Conservation (phyloP, 257 asterid species). For the Solanum chmielewskii region DNA sequence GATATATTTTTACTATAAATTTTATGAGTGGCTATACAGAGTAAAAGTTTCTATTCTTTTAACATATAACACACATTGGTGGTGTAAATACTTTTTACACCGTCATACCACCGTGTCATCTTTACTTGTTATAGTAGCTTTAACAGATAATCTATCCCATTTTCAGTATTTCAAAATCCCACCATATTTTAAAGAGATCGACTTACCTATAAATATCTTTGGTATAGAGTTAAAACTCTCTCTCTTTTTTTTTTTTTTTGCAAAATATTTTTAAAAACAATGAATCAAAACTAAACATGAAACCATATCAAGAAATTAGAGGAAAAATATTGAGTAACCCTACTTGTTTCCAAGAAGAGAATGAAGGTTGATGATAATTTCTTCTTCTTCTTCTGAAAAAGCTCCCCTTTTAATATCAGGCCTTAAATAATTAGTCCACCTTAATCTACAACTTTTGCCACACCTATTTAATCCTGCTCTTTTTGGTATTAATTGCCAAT, state of each 20-base stretch:
- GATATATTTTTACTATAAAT: background rate
- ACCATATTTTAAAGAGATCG: background rate
- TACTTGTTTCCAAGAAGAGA: slow-evolving; percentile 25
- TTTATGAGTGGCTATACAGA: background rate
- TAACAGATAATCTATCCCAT: background rate
- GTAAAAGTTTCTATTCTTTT: background rate
- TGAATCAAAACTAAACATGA: background rate
- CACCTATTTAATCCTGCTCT: slow-evolving; percentile 23
- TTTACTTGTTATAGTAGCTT: background rate
- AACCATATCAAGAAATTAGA: background rate
- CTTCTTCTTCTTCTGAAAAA: slow-evolving; percentile 19
- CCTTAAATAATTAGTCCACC: slow-evolving; percentile 32
- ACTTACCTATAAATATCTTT: background rate
- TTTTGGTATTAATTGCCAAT: slow-evolving; percentile 21
- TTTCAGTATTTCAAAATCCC: background rate
- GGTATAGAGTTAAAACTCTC: background rate
- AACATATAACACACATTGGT: background rate
- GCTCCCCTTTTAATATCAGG: slow-evolving; percentile 28
- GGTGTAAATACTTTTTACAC: background rate
- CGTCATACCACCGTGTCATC: background rate
- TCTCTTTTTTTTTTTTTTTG: too few species aligned
- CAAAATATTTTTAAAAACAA: too few species aligned
- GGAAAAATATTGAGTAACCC: background rate
- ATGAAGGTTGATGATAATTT: slow-evolving; percentile 14
- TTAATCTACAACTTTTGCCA: slow-evolving; percentile 30